phyloP scores from a whole-genome alignment of 805 yeast genomes.

The Middelhovenomyces tepae region DNA sequence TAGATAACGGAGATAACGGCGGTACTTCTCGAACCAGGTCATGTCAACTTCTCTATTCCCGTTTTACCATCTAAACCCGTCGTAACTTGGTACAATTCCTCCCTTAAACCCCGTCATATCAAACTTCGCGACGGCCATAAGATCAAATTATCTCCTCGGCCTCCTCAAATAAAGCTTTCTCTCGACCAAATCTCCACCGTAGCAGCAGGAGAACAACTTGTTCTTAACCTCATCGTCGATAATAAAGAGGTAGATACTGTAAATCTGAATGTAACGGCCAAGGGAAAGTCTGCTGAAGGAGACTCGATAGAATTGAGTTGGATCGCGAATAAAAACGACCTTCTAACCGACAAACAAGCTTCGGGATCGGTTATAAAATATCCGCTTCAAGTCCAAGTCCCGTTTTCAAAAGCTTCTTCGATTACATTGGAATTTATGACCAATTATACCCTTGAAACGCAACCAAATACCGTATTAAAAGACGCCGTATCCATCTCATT shows the following conservation, averaged over 20 bases:
- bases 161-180: constrained; percentile 20
- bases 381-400: constrained; percentile 1
- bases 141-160: constrained; percentile 20
- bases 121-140: constrained; percentile 5
- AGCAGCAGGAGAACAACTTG: constrained; percentile 22
- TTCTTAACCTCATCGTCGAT: constrained; percentile 10
- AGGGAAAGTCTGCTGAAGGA: constrained; percentile 10
- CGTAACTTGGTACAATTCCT: too few relatives aligned
- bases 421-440: constrained; percentile 14
- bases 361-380: neutral
- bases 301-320: constrained; percentile 9
- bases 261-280: constrained; percentile 11
- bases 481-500: constrained; percentile 12
- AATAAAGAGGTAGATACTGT: constrained; percentile 23
- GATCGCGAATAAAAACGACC: constrained; percentile 1
- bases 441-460: constrained; percentile 14
- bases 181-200: constrained; percentile 15
- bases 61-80: too few relatives aligned
- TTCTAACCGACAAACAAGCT: neutral
- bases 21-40: constrained; percentile 8
- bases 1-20: constrained; percentile 8
- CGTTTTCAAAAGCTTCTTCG: constrained; percentile 2
- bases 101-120: constrained; percentile 4
- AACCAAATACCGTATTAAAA: constrained; percentile 21
- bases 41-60: too few relatives aligned